These are phyloP conservation scores for Pseudocercospora fijiensis DNA, from an alignment of 2,329 filamentous ascomycete species.

Conservation along the genomic window DNA sequence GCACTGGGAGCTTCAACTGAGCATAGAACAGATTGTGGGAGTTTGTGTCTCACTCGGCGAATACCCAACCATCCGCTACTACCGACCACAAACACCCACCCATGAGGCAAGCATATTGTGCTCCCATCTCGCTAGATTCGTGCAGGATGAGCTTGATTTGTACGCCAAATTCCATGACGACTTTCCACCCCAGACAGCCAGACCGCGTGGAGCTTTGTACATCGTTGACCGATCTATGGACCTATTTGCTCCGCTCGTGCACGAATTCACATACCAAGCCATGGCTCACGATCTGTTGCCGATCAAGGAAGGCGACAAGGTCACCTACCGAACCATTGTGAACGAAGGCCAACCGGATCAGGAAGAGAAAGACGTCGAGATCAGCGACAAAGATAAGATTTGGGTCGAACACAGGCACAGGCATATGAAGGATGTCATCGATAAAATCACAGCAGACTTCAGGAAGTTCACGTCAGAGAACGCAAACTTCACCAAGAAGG, in stretches of 20 bases:
- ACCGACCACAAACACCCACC: constrained; percentile 68
- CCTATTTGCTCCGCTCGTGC: constrained; percentile 77
- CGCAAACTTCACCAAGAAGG: constrained; percentile 79
- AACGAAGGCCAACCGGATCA: constrained; percentile 70
- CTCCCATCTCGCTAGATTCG: constrained; percentile 82
- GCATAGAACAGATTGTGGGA: constrained; percentile 64
- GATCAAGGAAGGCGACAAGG: constrained; percentile 83
- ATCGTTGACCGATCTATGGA: constrained; percentile 95
- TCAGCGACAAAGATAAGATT: constrained; percentile 85
- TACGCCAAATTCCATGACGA: constrained; percentile 81
- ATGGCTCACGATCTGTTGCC: constrained; percentile 94
- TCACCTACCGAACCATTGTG: constrained; percentile 76
- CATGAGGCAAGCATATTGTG: constrained; percentile 89
- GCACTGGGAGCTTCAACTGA: not conserved
- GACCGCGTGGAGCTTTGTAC: constrained; percentile 78
- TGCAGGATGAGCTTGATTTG: constrained; percentile 86
- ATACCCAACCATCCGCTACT: constrained; percentile 90
- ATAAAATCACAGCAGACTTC: constrained; percentile 89
- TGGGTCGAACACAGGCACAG: constrained; percentile 93
- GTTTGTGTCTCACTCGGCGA: constrained; percentile 91
- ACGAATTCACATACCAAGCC: constrained; percentile 97
- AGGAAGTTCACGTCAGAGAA: constrained; percentile 88
- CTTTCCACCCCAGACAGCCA: constrained; percentile 75
- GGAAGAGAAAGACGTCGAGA: constrained; percentile 86
- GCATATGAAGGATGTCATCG: constrained; percentile 98